Evolutionary conservation across 2,329 filamentous ascomycete genomes (phyloP).

Genomic region (Botrytis aclada): DNA sequence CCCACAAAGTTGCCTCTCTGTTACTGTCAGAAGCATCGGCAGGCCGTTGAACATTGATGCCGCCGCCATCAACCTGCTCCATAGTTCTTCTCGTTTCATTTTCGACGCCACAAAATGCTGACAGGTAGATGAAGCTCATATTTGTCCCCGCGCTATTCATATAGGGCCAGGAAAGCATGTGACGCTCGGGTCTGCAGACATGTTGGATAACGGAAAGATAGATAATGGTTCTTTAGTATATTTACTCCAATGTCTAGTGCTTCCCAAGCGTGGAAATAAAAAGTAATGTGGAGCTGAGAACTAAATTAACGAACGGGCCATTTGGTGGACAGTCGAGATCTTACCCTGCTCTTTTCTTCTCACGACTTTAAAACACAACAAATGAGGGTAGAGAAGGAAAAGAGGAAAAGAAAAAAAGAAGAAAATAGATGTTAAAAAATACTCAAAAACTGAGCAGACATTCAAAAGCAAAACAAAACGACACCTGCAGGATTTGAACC

Average conservation of each 20-base stretch:
- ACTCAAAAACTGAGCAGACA: background rate
- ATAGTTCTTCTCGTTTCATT: background rate
- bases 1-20: background rate
- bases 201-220: background rate
- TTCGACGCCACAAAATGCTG: background rate
- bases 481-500: slow-evolving; percentile 38
- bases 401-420: background rate
- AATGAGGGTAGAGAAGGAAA: background rate
- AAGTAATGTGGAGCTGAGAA: background rate
- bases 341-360: background rate
- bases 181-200: background rate
- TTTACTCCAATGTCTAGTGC: background rate
- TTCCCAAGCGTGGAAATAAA: background rate
- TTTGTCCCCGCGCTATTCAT: background rate
- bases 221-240: background rate
- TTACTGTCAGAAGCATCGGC: background rate
- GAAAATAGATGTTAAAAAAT: background rate
- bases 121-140: background rate
- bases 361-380: background rate
- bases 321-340: background rate
- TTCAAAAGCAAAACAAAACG: background rate
- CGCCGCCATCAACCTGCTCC: background rate
- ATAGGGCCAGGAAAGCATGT: background rate
- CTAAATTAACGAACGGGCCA: background rate
- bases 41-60: background rate